Evolutionary conservation across 768 basidiomycete species (phyloP).

Genomic region (Russula olivacea): DNA sequence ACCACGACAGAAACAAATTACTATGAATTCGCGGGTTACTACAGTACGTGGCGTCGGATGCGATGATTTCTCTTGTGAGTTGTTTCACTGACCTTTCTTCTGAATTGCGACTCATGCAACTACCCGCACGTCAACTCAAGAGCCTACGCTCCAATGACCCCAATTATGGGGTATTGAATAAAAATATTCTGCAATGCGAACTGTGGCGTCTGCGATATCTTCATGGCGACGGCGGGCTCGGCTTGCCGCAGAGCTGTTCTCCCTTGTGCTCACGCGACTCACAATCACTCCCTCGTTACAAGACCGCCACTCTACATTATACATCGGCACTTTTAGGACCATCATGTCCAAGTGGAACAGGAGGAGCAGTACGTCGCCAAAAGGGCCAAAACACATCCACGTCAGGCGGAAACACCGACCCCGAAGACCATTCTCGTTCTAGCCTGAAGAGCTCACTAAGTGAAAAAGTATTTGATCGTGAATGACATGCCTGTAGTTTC

Average conservation of each 20-base stretch:
- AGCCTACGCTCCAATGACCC: neutral
- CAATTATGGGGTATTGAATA: neutral
- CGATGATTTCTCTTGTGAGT: neutral
- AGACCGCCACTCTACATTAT: neutral
- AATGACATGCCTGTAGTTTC: no score
- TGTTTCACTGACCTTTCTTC: neutral
- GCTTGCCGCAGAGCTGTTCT: neutral
- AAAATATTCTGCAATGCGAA: neutral
- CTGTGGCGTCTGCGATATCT: neutral
- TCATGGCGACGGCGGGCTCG: neutral
- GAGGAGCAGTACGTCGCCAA: no score
- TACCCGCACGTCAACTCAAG: neutral
- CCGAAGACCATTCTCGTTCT: neutral
- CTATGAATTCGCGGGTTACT: neutral
- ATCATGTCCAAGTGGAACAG: neutral
- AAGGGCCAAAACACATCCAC: neutral
- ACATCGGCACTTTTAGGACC: neutral
- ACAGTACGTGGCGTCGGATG: neutral
- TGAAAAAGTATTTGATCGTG: neutral
- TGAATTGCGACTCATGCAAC: neutral
- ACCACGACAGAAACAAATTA: neutral
- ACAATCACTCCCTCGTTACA: neutral
- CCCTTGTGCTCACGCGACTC: neutral
- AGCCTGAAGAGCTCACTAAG: neutral
- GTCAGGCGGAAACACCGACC: neutral